Conservation (phyloP, 495 filamentous ascomycete species). For the Viridothelium virens region DNA sequence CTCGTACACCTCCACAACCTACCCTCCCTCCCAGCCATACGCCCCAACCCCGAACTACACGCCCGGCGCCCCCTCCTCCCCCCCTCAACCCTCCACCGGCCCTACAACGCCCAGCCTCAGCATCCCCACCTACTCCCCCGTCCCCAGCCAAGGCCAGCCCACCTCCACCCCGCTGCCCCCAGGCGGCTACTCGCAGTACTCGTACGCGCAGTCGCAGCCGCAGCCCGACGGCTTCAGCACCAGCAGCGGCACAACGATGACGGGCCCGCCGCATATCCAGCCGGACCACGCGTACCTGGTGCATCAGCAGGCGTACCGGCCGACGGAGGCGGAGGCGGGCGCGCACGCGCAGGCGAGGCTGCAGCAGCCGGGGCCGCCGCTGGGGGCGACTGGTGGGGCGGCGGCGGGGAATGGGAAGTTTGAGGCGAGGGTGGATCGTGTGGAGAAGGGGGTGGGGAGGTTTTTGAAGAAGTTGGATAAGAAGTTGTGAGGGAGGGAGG, state of each 20-base stretch:
- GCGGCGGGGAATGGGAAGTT: too few relatives aligned
- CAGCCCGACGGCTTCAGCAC: too few relatives aligned
- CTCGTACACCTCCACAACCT: constrained; percentile 18
- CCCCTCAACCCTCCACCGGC: constrained; percentile 3
- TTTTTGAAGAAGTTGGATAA: constrained; percentile 89
- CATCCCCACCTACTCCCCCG: constrained; percentile 12
- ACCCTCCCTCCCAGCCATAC: constrained; percentile 17
- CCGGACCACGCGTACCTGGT: constrained; percentile 51
- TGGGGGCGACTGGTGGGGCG: too few relatives aligned
- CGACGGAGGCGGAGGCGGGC: constrained; percentile 55
- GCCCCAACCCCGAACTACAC: constrained; percentile 23
- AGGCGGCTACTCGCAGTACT: constrained; percentile 28
- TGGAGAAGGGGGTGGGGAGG: constrained; percentile 71
- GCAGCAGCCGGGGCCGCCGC: constrained; percentile 35
- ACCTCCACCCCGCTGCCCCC: constrained; percentile 24
- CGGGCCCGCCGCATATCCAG: constrained; percentile 20
- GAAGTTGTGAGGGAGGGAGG: constrained; percentile 50
- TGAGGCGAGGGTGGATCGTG: constrained; percentile 56
- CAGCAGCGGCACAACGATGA: too few relatives aligned
- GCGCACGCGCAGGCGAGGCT: constrained; percentile 39
- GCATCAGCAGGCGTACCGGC: constrained; percentile 70
- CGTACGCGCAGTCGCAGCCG: constrained; percentile 16
- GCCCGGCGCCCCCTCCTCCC: constrained; percentile 20
- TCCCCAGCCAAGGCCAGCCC: constrained; percentile 28
- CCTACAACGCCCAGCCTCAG: constrained; percentile 14